A percentile compares a stretch with the other conserved stretches of the same genome.
Conservation (phyloP, 2,329 filamentous ascomycete species). For the Aspergillus sp. region DNA sequence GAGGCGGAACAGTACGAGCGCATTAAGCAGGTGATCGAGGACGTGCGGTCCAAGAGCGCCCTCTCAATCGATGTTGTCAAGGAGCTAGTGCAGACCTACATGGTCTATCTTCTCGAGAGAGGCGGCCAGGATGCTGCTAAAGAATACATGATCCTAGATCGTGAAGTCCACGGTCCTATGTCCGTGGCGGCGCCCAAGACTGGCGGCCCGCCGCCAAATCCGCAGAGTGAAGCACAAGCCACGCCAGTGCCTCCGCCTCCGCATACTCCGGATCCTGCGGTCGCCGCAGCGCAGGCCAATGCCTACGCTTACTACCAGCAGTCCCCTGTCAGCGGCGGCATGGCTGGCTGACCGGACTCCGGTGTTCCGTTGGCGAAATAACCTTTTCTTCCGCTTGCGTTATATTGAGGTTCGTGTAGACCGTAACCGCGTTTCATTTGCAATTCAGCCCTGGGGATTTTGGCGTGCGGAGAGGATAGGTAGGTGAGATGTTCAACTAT, state of each 20-base stretch:
- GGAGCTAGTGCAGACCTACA: conserved; percentile 67
- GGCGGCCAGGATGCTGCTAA: conserved; percentile 77
- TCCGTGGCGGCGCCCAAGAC: conserved; percentile 30
- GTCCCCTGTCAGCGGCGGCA: conserved; percentile 18
- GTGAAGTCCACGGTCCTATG: conserved; percentile 66
- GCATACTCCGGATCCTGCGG: conserved; percentile 6
- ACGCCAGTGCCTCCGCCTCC: conserved; percentile 5
- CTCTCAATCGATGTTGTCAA: conserved; percentile 60
- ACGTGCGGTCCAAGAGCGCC: conserved; percentile 63
- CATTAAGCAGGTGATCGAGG: conserved; percentile 71
- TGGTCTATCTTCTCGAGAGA: conserved; percentile 72
- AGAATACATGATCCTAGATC: conserved; percentile 73
- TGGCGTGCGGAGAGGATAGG: conserved; percentile 7
- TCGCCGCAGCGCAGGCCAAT: conserved; percentile 12
- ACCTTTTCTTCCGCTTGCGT: too few species aligned
- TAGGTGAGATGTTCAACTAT: background rate
- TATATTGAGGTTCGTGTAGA: conserved; percentile 15
- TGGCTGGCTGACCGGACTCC: conserved; percentile 10
- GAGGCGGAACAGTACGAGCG: conserved; percentile 59
- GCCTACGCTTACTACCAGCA: conserved; percentile 25
- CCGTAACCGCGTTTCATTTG: conserved; percentile 9
- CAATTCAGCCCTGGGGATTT: conserved; percentile 20
- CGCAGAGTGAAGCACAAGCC: conserved; percentile 11
- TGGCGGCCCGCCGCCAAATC: conserved; percentile 15
- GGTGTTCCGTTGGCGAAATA: too few species aligned